Evolutionary conservation across 2,329 filamentous ascomycete species (phyloP), one percentile per base, ranked within the genome.

Genomic region (Arthroderma sp.): DNA sequence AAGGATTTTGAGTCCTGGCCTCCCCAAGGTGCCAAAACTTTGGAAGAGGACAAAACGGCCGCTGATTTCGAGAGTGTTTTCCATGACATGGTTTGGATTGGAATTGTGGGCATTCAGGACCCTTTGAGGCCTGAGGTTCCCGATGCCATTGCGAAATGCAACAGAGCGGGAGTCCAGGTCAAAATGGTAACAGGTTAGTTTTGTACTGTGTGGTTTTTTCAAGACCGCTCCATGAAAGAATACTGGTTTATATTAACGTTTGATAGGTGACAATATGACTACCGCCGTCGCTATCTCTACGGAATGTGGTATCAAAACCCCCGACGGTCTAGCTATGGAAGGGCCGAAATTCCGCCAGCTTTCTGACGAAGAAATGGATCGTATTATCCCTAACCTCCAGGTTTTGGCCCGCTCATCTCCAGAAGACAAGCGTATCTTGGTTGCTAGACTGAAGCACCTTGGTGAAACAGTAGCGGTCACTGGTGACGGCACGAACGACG

Each of bases 91-190:
- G 78, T 74, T 4, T 83, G 86, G 66, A 65, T 86, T 51, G 78
- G 78, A 11, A 68, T 85, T 36, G 79, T 83, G 40, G 82, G 82
- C 53, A 86, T 86, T 56, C 80, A 85, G 57, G 82, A 86, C 59
- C 82, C 82, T 31, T 74, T 86, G 11, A 71, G 82, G 45, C 71
- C 74, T 4, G 80, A 80, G 52, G 82, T 86, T 22, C 70, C 76
- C 9, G 72, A 77, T 40, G 82, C 82, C 38, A 82, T 86, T 44
- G 67, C 69, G 47, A 75, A 76, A 56, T 84, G 81, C 50, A 74
- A 80, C 52, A 70, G 70, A 28, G 82, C 82, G 11, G 82, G 82
- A 44, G 81, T 86, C 10, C 70, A 77, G 45, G 80, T 84, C 40
- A 80, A 81, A 53, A 83, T 84, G 80, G 80, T 84, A 41, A 84